Percentiles rank a stretch among this genome's conserved stretches.
Conservation (phyloP, 768 basidiomycete species). For the Pholiota conissans region DNA sequence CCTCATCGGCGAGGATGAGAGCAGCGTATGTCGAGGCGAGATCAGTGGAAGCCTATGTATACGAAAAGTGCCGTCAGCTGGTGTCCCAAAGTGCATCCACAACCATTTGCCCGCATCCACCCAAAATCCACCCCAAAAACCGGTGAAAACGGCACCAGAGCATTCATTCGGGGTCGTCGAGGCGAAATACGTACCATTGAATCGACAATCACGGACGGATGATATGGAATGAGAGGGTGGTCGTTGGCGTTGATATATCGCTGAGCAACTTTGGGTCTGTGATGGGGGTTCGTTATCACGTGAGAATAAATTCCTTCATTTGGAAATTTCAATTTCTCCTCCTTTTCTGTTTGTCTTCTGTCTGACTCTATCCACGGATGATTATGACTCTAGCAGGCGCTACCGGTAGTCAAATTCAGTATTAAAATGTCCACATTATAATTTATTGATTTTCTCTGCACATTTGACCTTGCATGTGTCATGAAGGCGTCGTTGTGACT, state of each 20-base stretch:
- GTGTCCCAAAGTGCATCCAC: slow-evolving; percentile 21
- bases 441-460: too few species aligned
- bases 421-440: too few species aligned
- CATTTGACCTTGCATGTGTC: too few species aligned
- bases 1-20: slow-evolving; percentile 97
- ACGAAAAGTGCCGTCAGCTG: slow-evolving; percentile 11
- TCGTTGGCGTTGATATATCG: slow-evolving; percentile 16
- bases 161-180: background rate
- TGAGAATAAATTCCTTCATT: background rate
- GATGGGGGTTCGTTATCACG: slow-evolving; percentile 7
- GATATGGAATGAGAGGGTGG: slow-evolving; percentile 20
- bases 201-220: slow-evolving; percentile 14
- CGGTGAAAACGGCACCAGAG: slow-evolving; percentile 13
- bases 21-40: slow-evolving; percentile 96
- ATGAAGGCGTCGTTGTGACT: too few species aligned
- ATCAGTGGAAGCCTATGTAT: slow-evolving; percentile 54
- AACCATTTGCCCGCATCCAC: slow-evolving; percentile 21
- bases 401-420: too few species aligned
- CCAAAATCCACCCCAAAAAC: slow-evolving; percentile 18
- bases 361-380: too few species aligned
- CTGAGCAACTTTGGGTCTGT: slow-evolving; percentile 2
- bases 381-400: too few species aligned
- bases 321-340: background rate
- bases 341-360: background rate
- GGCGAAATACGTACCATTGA: slow-evolving; percentile 27